Base-by-base conservation (phyloP, 768 basidiomycete species). In the Psilocybe sp. region DNA sequence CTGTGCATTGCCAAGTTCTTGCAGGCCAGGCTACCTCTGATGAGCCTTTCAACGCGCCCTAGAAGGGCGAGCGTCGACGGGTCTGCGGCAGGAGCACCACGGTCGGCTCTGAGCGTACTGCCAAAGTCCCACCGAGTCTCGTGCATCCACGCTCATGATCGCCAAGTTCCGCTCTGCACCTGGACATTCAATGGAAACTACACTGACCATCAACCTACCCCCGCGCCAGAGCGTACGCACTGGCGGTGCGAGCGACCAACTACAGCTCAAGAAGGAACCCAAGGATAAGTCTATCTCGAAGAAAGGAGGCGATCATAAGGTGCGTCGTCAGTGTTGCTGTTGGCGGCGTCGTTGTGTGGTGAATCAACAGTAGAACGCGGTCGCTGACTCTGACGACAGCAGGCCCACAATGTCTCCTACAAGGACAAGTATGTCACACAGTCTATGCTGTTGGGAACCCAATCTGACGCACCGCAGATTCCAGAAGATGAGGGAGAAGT, bases 401-500 rank as follows among this genome's bases (percentile, higher is more conserved):
- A 52, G 4, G 59, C 59, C 7, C 51, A 53, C 40, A 44, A 46
- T 33, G 51, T 54, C 32, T 61, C 63, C 12, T 66, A 65, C 48
- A 69, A 69, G 46, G 67, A 67, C 51, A 69, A 69, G 67, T 66
- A 12, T 14, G 61, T 58, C 7, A 28, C 23, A 28, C 23, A 7
- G 23, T 28, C 23, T 28, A 28, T 28, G 23, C 23, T 7, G 23
- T 7, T 28, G 23, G 23, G 7, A 7, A 28, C 23, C 7, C 23
- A 7, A 28, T 28, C 23, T 28, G 23, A 28, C 23, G 23, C 23
- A 28, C 23, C 3, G 23, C 51, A 79, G 78, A 59, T 79, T 76
- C 58, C 73, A 75, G 43, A 59, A 60, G 33, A 64, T 77, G 60
- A 66, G 74, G 37, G 75, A 77, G 50, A 72, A 67, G 53, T 79